Evolutionary conservation across 352 stramenopile genomes (phyloP).

Genomic region (Lagenidium sp.): DNA sequence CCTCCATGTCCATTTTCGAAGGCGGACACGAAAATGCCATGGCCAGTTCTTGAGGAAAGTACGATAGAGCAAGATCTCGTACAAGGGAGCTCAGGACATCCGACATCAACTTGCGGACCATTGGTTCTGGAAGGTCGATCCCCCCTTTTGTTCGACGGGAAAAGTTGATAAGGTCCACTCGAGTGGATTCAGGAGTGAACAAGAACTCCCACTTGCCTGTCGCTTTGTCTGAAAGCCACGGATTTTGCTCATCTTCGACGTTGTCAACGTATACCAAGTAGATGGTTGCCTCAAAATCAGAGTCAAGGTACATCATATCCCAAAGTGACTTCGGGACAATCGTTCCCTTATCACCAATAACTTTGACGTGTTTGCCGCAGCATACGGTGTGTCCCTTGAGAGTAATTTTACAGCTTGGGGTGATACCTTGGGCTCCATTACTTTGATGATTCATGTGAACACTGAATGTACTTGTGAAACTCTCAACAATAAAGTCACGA

Average conservation of each 20-base stretch:
- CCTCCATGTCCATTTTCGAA: slow-evolving; percentile 47
- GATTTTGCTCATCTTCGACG: slow-evolving; percentile 19
- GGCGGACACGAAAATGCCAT: slow-evolving; percentile 42
- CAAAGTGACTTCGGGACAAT: slow-evolving; percentile 73
- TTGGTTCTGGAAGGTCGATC: slow-evolving; percentile 54
- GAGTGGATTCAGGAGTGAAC: slow-evolving; percentile 35
- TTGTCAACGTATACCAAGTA: slow-evolving; percentile 63
- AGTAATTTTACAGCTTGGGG: slow-evolving; percentile 46
- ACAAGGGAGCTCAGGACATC: slow-evolving; percentile 56
- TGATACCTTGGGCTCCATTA: slow-evolving; percentile 56
- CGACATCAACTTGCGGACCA: slow-evolving; percentile 61
- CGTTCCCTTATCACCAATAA: slow-evolving; percentile 66
- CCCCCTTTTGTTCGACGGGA: slow-evolving; percentile 51
- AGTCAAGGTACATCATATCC: slow-evolving; percentile 68
- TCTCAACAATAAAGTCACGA: slow-evolving; percentile 61
- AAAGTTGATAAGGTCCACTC: slow-evolving; percentile 63
- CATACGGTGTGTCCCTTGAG: slow-evolving; percentile 59
- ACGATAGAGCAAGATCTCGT: slow-evolving; percentile 44
- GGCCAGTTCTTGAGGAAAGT: slow-evolving; percentile 59
- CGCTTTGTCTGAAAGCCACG: slow-evolving; percentile 14
- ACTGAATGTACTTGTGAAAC: slow-evolving; percentile 42
- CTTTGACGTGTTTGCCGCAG: slow-evolving; percentile 66
- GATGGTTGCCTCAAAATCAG: slow-evolving; percentile 47
- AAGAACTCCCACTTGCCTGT: slow-evolving; percentile 60
- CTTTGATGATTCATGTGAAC: slow-evolving; percentile 61